phyloP scores from a whole-genome alignment of 2,329 filamentous ascomycete genomes.

The Alternaria arborescens region DNA sequence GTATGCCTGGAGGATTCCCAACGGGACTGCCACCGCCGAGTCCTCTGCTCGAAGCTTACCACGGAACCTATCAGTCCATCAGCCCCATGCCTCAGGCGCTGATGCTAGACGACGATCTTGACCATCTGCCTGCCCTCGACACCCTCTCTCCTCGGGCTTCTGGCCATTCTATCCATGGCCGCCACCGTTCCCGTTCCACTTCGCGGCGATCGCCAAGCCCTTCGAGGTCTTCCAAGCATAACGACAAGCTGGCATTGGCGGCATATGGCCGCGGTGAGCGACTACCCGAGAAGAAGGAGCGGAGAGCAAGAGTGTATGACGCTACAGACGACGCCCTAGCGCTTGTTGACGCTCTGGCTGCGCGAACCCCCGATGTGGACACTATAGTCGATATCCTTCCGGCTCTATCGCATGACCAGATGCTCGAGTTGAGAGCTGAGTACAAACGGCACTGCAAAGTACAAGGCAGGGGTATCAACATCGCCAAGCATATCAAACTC shows the following conservation, averaged over 20 bases:
- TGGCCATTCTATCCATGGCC: conserved; percentile 35
- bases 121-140: conserved; percentile 51
- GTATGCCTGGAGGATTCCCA: conserved; percentile 27
- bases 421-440: conserved; percentile 83
- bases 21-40: conserved; percentile 71
- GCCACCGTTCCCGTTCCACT: conserved; percentile 41
- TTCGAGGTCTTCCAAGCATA: conserved; percentile 32
- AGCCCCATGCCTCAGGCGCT: conserved; percentile 91
- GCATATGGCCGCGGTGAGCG: conserved; percentile 27
- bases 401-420: conserved; percentile 82
- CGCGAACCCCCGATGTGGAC: conserved; percentile 69
- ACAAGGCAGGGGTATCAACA: conserved; percentile 80
- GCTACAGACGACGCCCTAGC: conserved; percentile 78
- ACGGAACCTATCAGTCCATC: conserved; percentile 91
- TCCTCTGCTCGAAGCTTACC: conserved; percentile 89
- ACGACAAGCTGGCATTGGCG: conserved; percentile 46
- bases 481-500: conserved; percentile 85
- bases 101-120: conserved; percentile 64
- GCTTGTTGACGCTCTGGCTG: conserved; percentile 77
- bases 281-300: conserved; percentile 53
- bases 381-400: conserved; percentile 85
- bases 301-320: conserved; percentile 80
- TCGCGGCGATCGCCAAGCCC: conserved; percentile 46
- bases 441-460: conserved; percentile 92
- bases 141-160: conserved; percentile 44